These are phyloP conservation scores for Rhexocercosporidium sp. DNA, from an alignment of 2,329 filamentous ascomycete species.

Conservation along the genomic window DNA sequence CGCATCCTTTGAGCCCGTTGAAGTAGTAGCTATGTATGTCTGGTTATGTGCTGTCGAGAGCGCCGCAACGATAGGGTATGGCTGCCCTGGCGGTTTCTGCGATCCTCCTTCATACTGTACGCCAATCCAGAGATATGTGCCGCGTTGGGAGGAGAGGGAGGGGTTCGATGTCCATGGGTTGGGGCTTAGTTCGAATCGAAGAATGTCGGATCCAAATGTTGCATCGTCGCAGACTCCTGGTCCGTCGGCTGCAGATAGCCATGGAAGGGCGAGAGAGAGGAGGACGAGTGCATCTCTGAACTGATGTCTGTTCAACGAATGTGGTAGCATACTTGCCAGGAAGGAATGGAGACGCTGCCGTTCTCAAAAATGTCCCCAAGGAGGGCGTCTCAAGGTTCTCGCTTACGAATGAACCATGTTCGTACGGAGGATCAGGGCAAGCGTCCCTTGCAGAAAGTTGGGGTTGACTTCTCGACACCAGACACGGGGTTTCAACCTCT, in stretches of 20 bases:
- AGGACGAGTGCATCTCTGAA: conserved; percentile 8
- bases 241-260: background rate
- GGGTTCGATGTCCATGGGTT: conserved; percentile 18
- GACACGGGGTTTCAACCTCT: too few relatives aligned
- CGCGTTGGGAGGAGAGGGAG: conserved; percentile 11
- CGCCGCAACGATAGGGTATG: conserved; percentile 11
- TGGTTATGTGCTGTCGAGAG: conserved; percentile 21
- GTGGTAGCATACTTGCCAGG: conserved; percentile 20
- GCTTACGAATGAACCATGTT: background rate
- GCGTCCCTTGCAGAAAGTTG: too few relatives aligned
- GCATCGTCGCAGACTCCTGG: conserved; percentile 1
- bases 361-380: background rate
- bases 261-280: background rate
- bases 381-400: background rate
- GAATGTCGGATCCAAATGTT: background rate
- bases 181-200: conserved; percentile 16
- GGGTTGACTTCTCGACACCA: too few relatives aligned
- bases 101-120: conserved; percentile 11
- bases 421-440: too few relatives aligned
- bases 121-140: conserved; percentile 18
- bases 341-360: background rate
- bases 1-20: conserved; percentile 82
- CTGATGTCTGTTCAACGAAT: conserved; percentile 12
- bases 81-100: conserved; percentile 1
- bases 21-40: conserved; percentile 72